Evolutionary conservation across 768 basidiomycete genomes (phyloP).

Genomic region (Mycena alexandri): DNA sequence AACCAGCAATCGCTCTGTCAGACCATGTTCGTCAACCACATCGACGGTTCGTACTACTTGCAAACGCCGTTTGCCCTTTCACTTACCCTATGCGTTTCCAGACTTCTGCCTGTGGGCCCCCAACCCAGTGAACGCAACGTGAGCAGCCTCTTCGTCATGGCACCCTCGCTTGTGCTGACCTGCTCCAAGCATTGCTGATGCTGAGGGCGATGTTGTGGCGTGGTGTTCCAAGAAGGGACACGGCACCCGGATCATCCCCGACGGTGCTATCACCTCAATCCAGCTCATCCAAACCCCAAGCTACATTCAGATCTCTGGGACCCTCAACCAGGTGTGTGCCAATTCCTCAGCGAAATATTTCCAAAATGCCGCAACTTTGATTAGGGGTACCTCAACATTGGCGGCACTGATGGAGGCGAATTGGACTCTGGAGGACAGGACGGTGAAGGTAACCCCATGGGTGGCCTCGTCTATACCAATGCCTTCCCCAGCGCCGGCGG

Average conservation of each 20-base stretch:
- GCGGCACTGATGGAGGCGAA: slow-evolving; percentile 60
- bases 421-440: slow-evolving; percentile 71
- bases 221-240: slow-evolving; percentile 76
- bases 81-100: slow-evolving; percentile 56
- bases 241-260: slow-evolving; percentile 75
- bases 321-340: slow-evolving; percentile 60
- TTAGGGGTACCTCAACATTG: slow-evolving; percentile 22
- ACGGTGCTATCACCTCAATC: slow-evolving; percentile 65
- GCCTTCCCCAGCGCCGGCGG: slow-evolving; percentile 52
- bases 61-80: not conserved
- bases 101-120: slow-evolving; percentile 76
- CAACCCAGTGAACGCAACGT: slow-evolving; percentile 54
- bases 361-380: too few species aligned
- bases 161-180: not conserved
- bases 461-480: slow-evolving; percentile 65
- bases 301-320: slow-evolving; percentile 70
- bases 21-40: slow-evolving; percentile 63
- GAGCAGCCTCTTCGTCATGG: not conserved
- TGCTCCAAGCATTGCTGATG: slow-evolving; percentile 59
- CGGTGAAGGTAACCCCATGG: slow-evolving; percentile 69
- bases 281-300: slow-evolving; percentile 67
- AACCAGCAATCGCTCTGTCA: slow-evolving; percentile 69
- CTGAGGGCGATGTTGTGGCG: slow-evolving; percentile 72
- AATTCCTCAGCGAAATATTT: too few species aligned
- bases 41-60: slow-evolving; percentile 56